Evolutionary conservation across 2,329 filamentous ascomycete species (phyloP), one percentile per base, ranked within the genome.

Genomic region (Aureobasidium musti): DNA sequence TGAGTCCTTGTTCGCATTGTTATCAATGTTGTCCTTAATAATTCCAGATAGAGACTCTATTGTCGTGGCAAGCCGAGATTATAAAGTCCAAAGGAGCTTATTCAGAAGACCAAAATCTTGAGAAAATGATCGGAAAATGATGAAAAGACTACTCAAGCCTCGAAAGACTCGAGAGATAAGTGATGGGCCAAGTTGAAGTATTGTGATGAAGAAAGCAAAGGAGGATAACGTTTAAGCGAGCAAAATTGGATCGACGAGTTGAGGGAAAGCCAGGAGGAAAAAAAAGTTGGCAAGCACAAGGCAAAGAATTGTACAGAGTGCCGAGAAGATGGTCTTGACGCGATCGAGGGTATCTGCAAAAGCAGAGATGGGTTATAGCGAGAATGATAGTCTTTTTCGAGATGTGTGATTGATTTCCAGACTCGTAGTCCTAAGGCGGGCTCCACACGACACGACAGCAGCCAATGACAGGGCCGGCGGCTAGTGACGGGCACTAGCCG

Each of bases 211-310:
- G 43, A 45, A 50, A 50, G 59, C 59, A 50, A 63, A 63, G 43
- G 45, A 63, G 59, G 47, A 63, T 19, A 52, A 63, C 35, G 59
- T 26, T 63, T 63, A 63, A 63, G 59, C 59, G 59, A 63, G 59
- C 59, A 52, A 41, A 45, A 63, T 63, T 21, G 59, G 3, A 39
- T 5, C 6, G 45, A 30, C 5, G n/a, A 63, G 45, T 26, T 28
- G 26, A 33, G n/a, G 19, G 30, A 5, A 33, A 6, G 49, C 3
- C 19, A 26, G 60, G 7, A 33, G 28, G 26, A 41, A 43, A 30
- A 8, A 35, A 53, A 33, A 26, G 21, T 19, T 30, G 33, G 28
- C 23, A 28, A 50, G 23, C 0, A 41, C n/a, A 53, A 50, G 28
- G 21, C 30, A 63, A 13, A 53, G 23, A 53, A 37, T 57, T 57